Evolutionary conservation across 164 flowering plant species (phyloP).

Genomic region (Chimonanthus salicifolius): DNA sequence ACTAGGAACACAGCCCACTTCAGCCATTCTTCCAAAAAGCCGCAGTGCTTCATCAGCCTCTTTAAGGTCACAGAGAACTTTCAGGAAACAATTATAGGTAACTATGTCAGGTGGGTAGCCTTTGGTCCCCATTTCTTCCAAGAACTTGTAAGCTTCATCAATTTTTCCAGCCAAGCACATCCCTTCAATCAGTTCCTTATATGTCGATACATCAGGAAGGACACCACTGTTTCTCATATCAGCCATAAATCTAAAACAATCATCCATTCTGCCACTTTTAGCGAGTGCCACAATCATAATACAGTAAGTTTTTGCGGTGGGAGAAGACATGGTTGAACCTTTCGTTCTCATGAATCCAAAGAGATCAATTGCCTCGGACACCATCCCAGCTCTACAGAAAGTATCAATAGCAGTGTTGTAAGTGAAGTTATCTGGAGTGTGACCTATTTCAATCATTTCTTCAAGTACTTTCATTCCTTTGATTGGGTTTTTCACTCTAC

Average conservation of each 20-base stretch:
- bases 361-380: constrained; percentile 60
- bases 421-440: constrained; percentile 73
- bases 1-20: constrained; percentile 70
- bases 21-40: constrained; percentile 60
- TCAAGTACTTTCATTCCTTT: constrained; percentile 69
- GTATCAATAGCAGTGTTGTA: constrained; percentile 80
- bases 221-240: constrained; percentile 80
- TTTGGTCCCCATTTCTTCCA: constrained; percentile 83
- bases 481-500: constrained; percentile 65
- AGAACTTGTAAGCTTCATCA: constrained; percentile 66
- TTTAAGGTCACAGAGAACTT: constrained; percentile 81
- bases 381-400: constrained; percentile 74
- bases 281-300: constrained; percentile 76
- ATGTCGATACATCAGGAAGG: constrained; percentile 92
- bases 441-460: constrained; percentile 73
- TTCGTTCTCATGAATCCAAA: constrained; percentile 76
- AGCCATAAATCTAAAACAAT: constrained; percentile 48
- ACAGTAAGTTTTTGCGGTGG: constrained; percentile 81
- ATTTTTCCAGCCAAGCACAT: constrained; percentile 73
- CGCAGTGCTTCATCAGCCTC: constrained; percentile 57
- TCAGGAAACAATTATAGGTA: constrained; percentile 86
- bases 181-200: constrained; percentile 80
- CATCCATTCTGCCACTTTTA: constrained; percentile 54
- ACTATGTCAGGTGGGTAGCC: constrained; percentile 95
- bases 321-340: constrained; percentile 75